These are phyloP conservation scores for Plasmodium malariae DNA, from an alignment of 169 alveolate genomes.

Conservation along the genomic window DNA sequence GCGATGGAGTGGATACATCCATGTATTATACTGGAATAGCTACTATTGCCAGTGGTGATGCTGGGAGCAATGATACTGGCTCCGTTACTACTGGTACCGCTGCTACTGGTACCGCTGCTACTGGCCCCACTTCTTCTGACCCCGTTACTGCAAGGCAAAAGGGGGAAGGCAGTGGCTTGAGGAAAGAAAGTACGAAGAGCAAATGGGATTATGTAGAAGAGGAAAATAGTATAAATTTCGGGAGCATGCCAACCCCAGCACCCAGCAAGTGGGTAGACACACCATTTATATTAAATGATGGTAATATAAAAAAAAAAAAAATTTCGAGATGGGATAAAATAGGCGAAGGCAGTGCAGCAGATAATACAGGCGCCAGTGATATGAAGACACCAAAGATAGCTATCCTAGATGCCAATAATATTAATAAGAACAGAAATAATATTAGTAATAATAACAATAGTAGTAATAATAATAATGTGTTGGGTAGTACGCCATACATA, in stretches of 20 bases:
- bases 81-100: background rate
- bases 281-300: slow-evolving; percentile 15
- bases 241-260: slow-evolving; percentile 29
- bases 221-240: slow-evolving; percentile 3
- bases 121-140: background rate
- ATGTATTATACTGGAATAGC: no score
- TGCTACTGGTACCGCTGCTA: background rate
- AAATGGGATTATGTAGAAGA: slow-evolving; percentile 42
- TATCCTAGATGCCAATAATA: background rate
- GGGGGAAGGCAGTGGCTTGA: background rate
- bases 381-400: background rate
- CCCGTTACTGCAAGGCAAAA: background rate
- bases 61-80: background rate
- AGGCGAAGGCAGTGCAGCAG: slow-evolving; percentile 45
- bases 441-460: background rate
- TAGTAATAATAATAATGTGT: no score
- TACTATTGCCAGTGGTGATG: slow-evolving; percentile 12
- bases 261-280: slow-evolving; percentile 36
- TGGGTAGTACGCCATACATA: slow-evolving; percentile 25
- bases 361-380: background rate
- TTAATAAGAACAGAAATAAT: background rate
- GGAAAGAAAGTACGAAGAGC: slow-evolving; percentile 18
- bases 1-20: no score
- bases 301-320: slow-evolving; percentile 19
- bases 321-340: slow-evolving; percentile 53